Base-by-base conservation (phyloP, 2,329 filamentous ascomycete species). In the Trichoderma oligosporum region DNA sequence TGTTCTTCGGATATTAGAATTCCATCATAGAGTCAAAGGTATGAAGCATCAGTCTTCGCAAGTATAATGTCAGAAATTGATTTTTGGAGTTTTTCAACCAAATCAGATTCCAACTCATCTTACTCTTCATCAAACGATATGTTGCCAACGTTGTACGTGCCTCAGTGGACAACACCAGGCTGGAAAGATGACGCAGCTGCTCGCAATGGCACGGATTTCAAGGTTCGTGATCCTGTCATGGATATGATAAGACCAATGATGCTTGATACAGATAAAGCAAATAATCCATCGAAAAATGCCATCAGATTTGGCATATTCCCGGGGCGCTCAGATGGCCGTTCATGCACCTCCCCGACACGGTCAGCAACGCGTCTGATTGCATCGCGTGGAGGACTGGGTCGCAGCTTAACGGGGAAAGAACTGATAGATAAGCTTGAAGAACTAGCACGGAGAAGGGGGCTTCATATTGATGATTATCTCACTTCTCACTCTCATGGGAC, bases 301-400 rank as follows among this genome's bases (percentile, higher is more conserved):
- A 31, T 63, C 14, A 61, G 69, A 35, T 71, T 67, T 33, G 65
- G 69, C 14, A 61, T 71, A 4, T 67, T 66, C 35, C 66, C 66
- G 0, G 66, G 61, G 1, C 61, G 65, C 1, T 59, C 47, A 4
- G 68, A 69, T 45, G 69, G 68, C 0, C 64, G 69, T n/a, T 71
- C 69, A 12, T 60, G 65, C 24, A 63, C 67, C 8, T 68, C 69
- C 2, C 69, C 68, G 4, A 68, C 67, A 18, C 60, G 67, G 49
- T 56, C 64, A 8, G 49, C 61, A 14, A 62, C 39, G 12, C 39
- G 39, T 14, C 27, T 45, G 3, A 27, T 45, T n/a, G 12, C 18
- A 4, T 16, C 8, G 11, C 25, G 31, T 7, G 25, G 18, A 7
- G 16, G 3, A 18, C n/a, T 20, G 2, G 27, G 29, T 36, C 8